Conservation (phyloP, 257 asterid species). For the Plantago major region DNA sequence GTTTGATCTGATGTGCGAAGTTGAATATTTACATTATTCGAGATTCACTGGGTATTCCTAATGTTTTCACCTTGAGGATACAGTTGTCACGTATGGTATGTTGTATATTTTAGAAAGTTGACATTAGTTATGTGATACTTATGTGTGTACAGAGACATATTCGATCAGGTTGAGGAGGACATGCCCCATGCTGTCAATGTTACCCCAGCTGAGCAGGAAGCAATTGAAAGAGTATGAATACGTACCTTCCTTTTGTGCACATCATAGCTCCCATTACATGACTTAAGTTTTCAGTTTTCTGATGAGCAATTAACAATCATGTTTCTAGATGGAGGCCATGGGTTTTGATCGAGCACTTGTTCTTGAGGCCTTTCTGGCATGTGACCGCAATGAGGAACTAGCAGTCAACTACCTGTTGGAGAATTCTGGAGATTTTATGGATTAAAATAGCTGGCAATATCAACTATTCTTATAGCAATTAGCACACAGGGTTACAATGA, state of each 20-base stretch:
- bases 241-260: not conserved
- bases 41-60: too few relatives aligned
- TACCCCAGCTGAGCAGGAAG: conserved; percentile 86
- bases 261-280: not conserved
- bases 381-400: conserved; percentile 86
- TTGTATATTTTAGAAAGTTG: too few relatives aligned
- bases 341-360: conserved; percentile 84
- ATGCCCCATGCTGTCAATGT: conserved; percentile 91
- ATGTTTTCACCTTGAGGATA: too few relatives aligned
- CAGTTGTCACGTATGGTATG: too few relatives aligned
- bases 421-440: conserved; percentile 75
- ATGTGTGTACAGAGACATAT: conserved; percentile 47
- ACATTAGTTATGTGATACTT: too few relatives aligned
- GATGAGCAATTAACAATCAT: not conserved
- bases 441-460: conserved; percentile 23
- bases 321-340: conserved; percentile 75
- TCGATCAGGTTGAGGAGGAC: conserved; percentile 67
- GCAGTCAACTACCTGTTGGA: conserved; percentile 81
- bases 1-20: too few relatives aligned
- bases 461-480: not conserved
- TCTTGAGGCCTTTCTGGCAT: conserved; percentile 84
- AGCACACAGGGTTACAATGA: conserved; percentile 1
- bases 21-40: too few relatives aligned
- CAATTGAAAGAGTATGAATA: conserved; percentile 65
- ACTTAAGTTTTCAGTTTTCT: too few relatives aligned